Evolutionary conservation across 768 basidiomycete species (phyloP), one percentile per base, ranked within the genome.

Genomic region (Hortiboletus flavorubellus): DNA sequence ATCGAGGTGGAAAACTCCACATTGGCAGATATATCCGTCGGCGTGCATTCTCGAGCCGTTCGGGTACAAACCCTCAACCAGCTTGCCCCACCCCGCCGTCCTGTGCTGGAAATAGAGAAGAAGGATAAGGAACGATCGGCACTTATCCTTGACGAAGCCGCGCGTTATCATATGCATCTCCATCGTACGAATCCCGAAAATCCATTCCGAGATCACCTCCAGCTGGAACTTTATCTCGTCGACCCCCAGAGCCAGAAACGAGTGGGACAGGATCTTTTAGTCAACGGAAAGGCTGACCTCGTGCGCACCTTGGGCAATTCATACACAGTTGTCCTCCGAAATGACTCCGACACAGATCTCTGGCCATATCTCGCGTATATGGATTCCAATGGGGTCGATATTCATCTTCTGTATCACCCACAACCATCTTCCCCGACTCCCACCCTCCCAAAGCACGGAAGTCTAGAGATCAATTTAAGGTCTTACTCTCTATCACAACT

Each of bases 311-410:
- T 70, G 56, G 69, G 69, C 31, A 66, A 76, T 43, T 72, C 80
- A 18, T 85, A 82, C 56, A 68, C 73, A 37, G 69, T 84, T 45
- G 69, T 77, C 35, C 64, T 86, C 23, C 76, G 72, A 55, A 85
- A 85, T 58, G 65, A 71, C 37, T 76, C 83, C 2, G 74, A 77
- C 58, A 59, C 67, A 53, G 78, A 82, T 63, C 75, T 86, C 30
- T 86, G 83, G 84, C 82, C 84, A 33, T 84, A 83, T 64, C 73
- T 86, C 34, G 76, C 77, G 1, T 83, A 80, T 64, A 80, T 86
- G 80, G 82, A 85, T 61, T 77, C 81, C 3, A 77, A 75, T 51
- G 78, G 74, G 39, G 79, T 83, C 55, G 75, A 73, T 48, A 81
- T 82, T 56, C 78, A 76, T 51, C 73, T 82, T 52, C 67, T 84